phyloP scores from a whole-genome alignment of 1,284 basidiomycete genomes.

The Ganoderma multipileum region DNA sequence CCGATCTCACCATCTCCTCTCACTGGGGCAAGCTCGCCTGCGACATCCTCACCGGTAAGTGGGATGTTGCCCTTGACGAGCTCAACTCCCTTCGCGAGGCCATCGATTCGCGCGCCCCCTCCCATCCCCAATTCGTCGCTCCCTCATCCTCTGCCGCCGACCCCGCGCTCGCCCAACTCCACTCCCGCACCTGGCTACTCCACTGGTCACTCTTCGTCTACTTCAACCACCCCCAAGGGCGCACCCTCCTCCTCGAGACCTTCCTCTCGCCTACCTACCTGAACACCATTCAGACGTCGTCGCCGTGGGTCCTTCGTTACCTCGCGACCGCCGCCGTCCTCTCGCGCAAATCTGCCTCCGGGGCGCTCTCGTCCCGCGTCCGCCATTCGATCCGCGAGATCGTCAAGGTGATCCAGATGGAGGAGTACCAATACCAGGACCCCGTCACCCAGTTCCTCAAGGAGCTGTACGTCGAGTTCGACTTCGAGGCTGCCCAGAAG shows the following conservation, averaged over 20 bases:
- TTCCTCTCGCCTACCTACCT: slow-evolving; percentile 97
- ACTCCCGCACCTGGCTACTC: slow-evolving; percentile 96
- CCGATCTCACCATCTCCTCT: slow-evolving; percentile 90
- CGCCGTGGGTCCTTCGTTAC: slow-evolving; percentile 96
- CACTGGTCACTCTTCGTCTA: slow-evolving; percentile 99
- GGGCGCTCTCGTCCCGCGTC: slow-evolving; percentile 69
- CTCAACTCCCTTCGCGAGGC: slow-evolving; percentile 92
- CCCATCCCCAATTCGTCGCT: slow-evolving; percentile 50
- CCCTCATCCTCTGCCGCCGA: slow-evolving; percentile 53
- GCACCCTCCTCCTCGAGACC: slow-evolving; percentile 94
- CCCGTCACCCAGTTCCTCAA: slow-evolving; percentile 94
- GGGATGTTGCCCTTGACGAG: slow-evolving; percentile 94
- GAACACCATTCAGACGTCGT: slow-evolving; percentile 97
- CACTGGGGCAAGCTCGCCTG: slow-evolving; percentile 99
- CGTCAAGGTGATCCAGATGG: slow-evolving; percentile 90
- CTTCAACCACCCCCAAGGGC: slow-evolving; percentile 94
- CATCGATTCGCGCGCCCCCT: slow-evolving; percentile 80
- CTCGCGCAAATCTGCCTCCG: slow-evolving; percentile 69
- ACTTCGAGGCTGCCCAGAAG: slow-evolving; percentile 89
- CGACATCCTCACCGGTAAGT: slow-evolving; percentile 94
- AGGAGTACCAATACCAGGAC: slow-evolving; percentile 95
- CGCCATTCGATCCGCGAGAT: slow-evolving; percentile 88
- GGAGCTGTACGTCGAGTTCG: slow-evolving; percentile 93
- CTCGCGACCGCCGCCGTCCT: slow-evolving; percentile 93
- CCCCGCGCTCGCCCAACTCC: slow-evolving; percentile 79